Evolutionary conservation across 2,329 filamentous ascomycete genomes (phyloP), one percentile per base, ranked within the genome.

Genomic region (Fusarium protoensiforme): DNA sequence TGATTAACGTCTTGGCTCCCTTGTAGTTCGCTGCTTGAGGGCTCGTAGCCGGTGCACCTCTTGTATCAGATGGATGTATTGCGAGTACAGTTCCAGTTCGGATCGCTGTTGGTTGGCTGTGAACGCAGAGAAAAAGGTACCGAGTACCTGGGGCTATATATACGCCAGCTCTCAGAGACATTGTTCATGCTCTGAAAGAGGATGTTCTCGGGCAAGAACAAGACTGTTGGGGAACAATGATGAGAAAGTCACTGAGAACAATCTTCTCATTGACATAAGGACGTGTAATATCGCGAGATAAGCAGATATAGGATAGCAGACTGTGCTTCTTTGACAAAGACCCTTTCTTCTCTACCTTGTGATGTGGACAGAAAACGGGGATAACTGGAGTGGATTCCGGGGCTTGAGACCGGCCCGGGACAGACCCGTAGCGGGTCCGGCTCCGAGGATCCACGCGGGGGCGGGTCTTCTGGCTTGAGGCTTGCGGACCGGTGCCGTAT

Each of bases 391-490:
- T 27, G 27, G 46, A 31, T 31, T 27, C 20, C 33, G 53, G 53
- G 53, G 53, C 6, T 38, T n/a, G 18, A 20, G 29, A 39, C 61
- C 56, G 67, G 60, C 22, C 48, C 54, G 56, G 66, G 22, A 31
- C n/a, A 24, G 51, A 13, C 24, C 22, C 31, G 20, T 16, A 46
- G 57, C 67, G 67, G 63, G 64, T 58, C 68, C 53, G 68, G 53
- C 14, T 35, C 53, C 39, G 58, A 60, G 51, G 22, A 16, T n/a
- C 56, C 56, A 58, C 56, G 56, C 56, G 36, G 35, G 53, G 35
- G 56, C 56, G 56, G 54, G 56, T 27, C 53, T 16, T 33, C 13
- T 35, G 7, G 51, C 20, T 27, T 48, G 43, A 48, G 18, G 27
- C 46, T 51, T 5, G 24, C 31, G 51, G 57, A 43, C 68, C 56